A percentile compares a stretch with the other conserved stretches of the same genome.
Conservation (phyloP, 257 asterid genomes). For the Fraxinus americana region DNA sequence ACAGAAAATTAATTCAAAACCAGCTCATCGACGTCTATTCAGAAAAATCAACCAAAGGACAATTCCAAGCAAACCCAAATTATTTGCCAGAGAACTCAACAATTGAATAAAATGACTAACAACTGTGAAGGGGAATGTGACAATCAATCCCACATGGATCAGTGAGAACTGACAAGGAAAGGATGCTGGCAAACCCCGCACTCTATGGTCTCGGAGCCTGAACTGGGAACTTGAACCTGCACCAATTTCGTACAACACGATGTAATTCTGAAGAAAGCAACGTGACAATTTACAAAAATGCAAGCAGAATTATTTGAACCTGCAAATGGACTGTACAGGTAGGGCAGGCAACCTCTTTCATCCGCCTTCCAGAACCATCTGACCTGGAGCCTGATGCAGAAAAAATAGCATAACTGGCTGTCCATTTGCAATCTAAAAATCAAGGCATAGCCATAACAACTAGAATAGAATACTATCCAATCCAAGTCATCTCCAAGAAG, state of each 20-base stretch:
- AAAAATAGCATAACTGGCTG: not conserved
- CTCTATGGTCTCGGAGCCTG: constrained; percentile 95
- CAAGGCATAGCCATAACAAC: not conserved
- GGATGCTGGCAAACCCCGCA: constrained; percentile 99
- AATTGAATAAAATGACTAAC: not conserved
- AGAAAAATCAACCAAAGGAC: not conserved
- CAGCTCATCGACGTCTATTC: constrained; percentile 12
- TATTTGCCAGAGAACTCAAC: constrained; percentile 12
- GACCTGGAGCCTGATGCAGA: constrained; percentile 65
- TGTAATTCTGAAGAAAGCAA: not conserved
- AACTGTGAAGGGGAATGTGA: not conserved
- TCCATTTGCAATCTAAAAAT: constrained; percentile 4
- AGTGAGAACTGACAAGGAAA: constrained; percentile 71
- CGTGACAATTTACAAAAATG: not conserved
- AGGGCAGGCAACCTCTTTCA: constrained; percentile 98
- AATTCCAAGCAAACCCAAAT: constrained; percentile 17
- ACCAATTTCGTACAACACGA: constrained; percentile 8
- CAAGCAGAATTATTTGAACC: constrained; percentile 41
- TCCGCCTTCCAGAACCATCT: constrained; percentile 61
- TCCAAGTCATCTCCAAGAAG: constrained; percentile 1
- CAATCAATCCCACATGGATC: constrained; percentile 11
- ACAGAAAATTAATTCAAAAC: constrained; percentile 26
- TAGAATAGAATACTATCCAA: not conserved
- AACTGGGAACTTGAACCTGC: constrained; percentile 93
- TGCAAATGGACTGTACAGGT: constrained; percentile 94